A percentile compares a stretch with the other conserved stretches of the same genome.
These are phyloP conservation scores for Cladophialophora psammophila DNA, from an alignment of 2,329 filamentous ascomycete genomes.

Conservation along the genomic window DNA sequence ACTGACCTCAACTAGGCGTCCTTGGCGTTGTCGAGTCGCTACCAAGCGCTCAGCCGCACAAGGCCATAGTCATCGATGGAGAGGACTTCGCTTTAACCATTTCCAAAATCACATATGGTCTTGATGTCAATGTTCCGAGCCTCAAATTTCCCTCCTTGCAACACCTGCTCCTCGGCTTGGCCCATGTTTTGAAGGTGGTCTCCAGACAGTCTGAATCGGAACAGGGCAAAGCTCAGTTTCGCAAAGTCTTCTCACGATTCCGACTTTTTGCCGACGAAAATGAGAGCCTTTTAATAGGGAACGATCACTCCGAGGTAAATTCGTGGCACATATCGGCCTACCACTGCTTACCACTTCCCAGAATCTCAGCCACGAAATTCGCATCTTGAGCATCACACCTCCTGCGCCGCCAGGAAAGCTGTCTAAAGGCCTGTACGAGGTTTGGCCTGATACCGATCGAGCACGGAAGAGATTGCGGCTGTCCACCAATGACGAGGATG, in stretches of 20 bases:
- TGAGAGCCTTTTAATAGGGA: not conserved
- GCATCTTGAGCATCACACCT: conserved; percentile 18
- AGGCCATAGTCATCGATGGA: conserved; percentile 26
- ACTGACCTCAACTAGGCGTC: conserved; percentile 25
- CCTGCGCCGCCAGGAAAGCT: conserved; percentile 8
- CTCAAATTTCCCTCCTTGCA: conserved; percentile 27
- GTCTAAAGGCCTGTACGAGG: conserved; percentile 15
- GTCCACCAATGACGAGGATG: conserved; percentile 45
- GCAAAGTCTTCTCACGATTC: conserved; percentile 26
- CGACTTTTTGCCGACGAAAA: conserved; percentile 23
- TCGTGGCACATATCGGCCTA: not conserved
- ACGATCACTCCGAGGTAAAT: conserved; percentile 24
- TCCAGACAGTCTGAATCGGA: conserved; percentile 22
- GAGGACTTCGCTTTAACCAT: conserved; percentile 27
- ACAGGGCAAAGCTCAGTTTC: conserved; percentile 26
- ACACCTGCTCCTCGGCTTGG: conserved; percentile 22
- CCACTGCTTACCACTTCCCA: conserved; percentile 12
- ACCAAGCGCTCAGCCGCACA: conserved; percentile 6
- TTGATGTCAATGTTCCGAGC: conserved; percentile 15
- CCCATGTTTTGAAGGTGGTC: conserved; percentile 25
- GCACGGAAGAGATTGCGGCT: conserved; percentile 48
- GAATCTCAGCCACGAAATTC: conserved; percentile 26
- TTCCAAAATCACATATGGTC: not conserved
- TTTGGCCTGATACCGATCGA: conserved; percentile 39
- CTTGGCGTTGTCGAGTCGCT: conserved; percentile 17